Percentiles rank a stretch among this genome's conserved stretches.
phyloP scores from a whole-genome alignment of 306 rosid genomes.

The Trifolium pratense region DNA sequence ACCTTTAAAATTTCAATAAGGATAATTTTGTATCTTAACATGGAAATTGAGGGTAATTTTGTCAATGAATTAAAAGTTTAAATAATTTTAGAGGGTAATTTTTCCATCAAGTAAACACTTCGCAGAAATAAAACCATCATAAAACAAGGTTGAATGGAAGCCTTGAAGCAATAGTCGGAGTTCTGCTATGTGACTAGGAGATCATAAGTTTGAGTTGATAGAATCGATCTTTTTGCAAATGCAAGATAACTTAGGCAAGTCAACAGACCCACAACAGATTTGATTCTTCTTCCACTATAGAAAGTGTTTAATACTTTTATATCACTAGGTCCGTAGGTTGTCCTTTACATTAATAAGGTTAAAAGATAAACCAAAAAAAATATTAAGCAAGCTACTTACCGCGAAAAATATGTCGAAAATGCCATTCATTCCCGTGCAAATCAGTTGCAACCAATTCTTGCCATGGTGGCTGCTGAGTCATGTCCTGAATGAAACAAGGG shows the following conservation, averaged over 20 bases:
- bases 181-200: conserved; percentile 15
- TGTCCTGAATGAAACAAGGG: conserved; percentile 68
- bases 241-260: neutral
- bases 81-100: too few species aligned
- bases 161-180: neutral
- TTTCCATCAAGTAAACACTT: neutral
- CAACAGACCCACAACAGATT: neutral
- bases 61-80: too few species aligned
- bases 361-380: conserved; percentile 3
- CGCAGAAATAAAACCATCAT: conserved; percentile 15
- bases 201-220: neutral
- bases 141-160: conserved; percentile 21
- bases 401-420: conserved; percentile 96
- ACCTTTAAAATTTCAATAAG: too few species aligned
- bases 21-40: too few species aligned
- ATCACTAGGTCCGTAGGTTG: neutral
- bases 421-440: conserved; percentile 94
- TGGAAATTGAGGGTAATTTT: too few species aligned
- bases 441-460: conserved; percentile 97
- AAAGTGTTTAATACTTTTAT: neutral
- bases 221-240: conserved; percentile 4
- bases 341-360: conserved; percentile 11
- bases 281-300: neutral
- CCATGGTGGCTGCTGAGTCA: conserved; percentile 99
- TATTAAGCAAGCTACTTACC: conserved; percentile 49